These are phyloP conservation scores for Mesembryanthemum crystallinum DNA, from an alignment of 148 eudicot genomes.

Conservation along the genomic window DNA sequence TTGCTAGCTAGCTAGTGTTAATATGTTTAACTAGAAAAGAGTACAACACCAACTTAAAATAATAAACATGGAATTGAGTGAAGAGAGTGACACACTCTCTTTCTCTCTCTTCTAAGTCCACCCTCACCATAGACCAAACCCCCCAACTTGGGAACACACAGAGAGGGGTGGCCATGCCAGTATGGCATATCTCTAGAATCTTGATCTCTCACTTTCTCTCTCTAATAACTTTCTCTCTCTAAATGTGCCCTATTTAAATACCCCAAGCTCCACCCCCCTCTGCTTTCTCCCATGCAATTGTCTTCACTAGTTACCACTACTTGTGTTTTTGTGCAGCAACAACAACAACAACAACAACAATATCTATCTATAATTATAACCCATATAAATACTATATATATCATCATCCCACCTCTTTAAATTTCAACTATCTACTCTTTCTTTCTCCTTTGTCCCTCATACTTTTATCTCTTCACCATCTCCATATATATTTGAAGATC, in stretches of 20 bases:
- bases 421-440: neutral
- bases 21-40: neutral
- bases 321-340: constrained; percentile 13
- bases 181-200: constrained; percentile 16
- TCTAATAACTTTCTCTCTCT: neutral
- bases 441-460: neutral
- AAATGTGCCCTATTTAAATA: constrained; percentile 38
- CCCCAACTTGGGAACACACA: constrained; percentile 25
- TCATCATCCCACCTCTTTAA: neutral
- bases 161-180: constrained; percentile 25
- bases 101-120: neutral
- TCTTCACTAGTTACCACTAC: constrained; percentile 26
- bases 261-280: constrained; percentile 29
- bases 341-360: no score
- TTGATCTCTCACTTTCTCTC: constrained; percentile 8
- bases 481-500: constrained; percentile 9
- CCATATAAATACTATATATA: no score
- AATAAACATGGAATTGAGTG: constrained; percentile 24
- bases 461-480: neutral
- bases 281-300: constrained; percentile 49
- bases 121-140: constrained; percentile 6
- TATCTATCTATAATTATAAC: no score
- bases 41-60: constrained; percentile 4
- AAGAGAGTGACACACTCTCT: constrained; percentile 12
- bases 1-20: constrained; percentile 11